Percentiles rank a stretch among this genome's conserved stretches.
phyloP scores from a whole-genome alignment of 73 alveolate species.

The Paramecium pentaurelia region DNA sequence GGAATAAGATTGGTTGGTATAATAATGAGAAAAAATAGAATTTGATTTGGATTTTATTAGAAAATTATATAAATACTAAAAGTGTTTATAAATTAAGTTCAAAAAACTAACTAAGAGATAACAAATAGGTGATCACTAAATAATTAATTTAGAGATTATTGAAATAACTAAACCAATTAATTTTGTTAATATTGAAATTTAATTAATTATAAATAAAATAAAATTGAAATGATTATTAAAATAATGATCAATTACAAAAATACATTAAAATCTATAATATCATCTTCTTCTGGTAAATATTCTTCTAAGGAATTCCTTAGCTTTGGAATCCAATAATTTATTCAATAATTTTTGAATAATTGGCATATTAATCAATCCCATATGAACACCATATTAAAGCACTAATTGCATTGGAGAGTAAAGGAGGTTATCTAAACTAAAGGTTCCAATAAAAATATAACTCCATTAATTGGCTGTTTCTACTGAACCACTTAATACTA shows the following conservation, averaged over 20 bases:
- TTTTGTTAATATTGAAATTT: too few relatives aligned
- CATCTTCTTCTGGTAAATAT: background rate
- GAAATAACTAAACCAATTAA: too few relatives aligned
- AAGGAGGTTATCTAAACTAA: background rate
- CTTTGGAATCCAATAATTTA: background rate
- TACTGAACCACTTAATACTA: background rate
- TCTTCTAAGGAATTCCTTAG: background rate
- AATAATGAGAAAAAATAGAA: too few relatives aligned
- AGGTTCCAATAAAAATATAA: background rate
- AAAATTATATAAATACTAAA: too few relatives aligned
- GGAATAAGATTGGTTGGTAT: too few relatives aligned
- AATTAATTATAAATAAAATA: too few relatives aligned
- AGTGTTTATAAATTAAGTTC: too few relatives aligned
- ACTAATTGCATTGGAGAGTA: background rate
- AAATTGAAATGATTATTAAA: background rate
- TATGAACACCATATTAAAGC: background rate
- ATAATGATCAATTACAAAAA: constrained; percentile 59
- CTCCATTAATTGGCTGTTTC: background rate
- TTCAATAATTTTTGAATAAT: background rate
- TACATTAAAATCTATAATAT: constrained; percentile 74
- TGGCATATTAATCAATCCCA: background rate
- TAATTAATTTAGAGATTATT: too few relatives aligned
- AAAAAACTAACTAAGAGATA: too few relatives aligned
- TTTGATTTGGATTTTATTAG: too few relatives aligned
- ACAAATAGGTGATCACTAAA: too few relatives aligned